These are phyloP conservation scores for Pleurotus sapidus DNA, from an alignment of 768 basidiomycete species.

Conservation along the genomic window DNA sequence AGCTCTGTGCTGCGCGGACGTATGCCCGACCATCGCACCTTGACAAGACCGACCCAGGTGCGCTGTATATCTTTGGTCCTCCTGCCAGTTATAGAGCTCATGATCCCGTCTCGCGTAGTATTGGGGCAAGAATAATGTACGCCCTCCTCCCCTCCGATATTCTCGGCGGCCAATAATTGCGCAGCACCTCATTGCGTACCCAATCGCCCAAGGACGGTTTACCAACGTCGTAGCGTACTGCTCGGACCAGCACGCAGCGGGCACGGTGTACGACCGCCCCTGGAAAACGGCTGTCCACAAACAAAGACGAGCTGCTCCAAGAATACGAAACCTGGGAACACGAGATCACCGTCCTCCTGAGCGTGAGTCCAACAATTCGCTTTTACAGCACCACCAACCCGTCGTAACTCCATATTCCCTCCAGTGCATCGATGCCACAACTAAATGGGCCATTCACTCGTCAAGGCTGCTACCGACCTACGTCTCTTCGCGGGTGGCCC, in stretches of 20 bases:
- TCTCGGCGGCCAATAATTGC: not conserved
- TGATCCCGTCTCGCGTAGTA: too few relatives aligned
- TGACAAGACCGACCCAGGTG: conserved; percentile 22
- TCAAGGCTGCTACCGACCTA: too few relatives aligned
- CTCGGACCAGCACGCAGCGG: conserved; percentile 30
- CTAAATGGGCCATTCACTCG: too few relatives aligned
- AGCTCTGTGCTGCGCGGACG: conserved; percentile 16
- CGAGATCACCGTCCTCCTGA: conserved; percentile 39
- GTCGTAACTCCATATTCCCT: too few relatives aligned
- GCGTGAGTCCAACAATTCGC: too few relatives aligned
- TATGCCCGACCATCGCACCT: conserved; percentile 27
- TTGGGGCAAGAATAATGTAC: conserved; percentile 24
- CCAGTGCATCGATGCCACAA: too few relatives aligned
- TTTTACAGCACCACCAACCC: too few relatives aligned
- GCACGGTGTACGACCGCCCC: conserved; percentile 20
- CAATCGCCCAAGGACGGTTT: conserved; percentile 43
- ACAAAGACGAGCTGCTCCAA: conserved; percentile 33
- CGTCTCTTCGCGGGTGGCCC: too few relatives aligned
- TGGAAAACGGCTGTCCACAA: conserved; percentile 7
- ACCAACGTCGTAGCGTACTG: conserved; percentile 48
- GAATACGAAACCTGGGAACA: conserved; percentile 42
- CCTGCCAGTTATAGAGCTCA: too few relatives aligned
- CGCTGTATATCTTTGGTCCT: too few relatives aligned
- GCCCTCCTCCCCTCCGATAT: not conserved
- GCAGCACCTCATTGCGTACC: conserved; percentile 51